These are phyloP conservation scores for Fusarium albidum DNA, from an alignment of 2,329 filamentous ascomycete genomes.

Conservation along the genomic window DNA sequence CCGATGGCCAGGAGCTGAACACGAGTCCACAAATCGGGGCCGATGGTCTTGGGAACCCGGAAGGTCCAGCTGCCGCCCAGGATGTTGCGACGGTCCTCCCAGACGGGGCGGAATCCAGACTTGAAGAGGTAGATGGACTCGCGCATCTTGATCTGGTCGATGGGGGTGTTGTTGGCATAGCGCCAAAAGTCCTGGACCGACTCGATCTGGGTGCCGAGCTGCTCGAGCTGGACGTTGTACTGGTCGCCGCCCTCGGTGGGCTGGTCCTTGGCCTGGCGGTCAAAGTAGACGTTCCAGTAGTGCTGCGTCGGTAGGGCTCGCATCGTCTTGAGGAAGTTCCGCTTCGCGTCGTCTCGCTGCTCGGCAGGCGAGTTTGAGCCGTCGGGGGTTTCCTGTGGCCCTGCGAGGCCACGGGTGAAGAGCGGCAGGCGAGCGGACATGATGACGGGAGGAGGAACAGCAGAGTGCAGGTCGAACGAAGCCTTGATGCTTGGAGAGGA, in stretches of 20 bases:
- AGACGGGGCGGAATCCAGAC: constrained; percentile 77
- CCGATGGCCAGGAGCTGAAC: constrained; percentile 85
- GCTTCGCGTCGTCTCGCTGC: constrained; percentile 80
- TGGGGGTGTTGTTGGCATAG: constrained; percentile 82
- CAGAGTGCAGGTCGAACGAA: too few relatives aligned
- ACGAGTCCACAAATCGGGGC: constrained; percentile 81
- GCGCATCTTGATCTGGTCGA: constrained; percentile 77
- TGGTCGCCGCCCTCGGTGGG: constrained; percentile 51
- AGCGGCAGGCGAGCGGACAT: constrained; percentile 67
- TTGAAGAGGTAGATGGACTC: constrained; percentile 85
- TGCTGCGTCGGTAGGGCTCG: constrained; percentile 79
- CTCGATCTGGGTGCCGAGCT: constrained; percentile 73
- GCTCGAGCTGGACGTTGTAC: constrained; percentile 66
- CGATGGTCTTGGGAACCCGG: constrained; percentile 79
- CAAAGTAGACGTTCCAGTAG: constrained; percentile 79
- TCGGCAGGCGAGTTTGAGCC: constrained; percentile 74
- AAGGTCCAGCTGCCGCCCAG: constrained; percentile 93
- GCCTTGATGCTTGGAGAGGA: not conserved
- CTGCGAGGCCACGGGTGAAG: constrained; percentile 70
- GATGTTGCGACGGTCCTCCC: constrained; percentile 88
- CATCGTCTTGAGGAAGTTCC: constrained; percentile 80
- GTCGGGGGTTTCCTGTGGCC: constrained; percentile 64
- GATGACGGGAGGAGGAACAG: constrained; percentile 33
- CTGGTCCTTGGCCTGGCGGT: constrained; percentile 55
- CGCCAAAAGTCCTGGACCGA: constrained; percentile 87